These are phyloP conservation scores for Diutina rugosa DNA, from an alignment of 1,139 yeast species.

Conservation along the genomic window DNA sequence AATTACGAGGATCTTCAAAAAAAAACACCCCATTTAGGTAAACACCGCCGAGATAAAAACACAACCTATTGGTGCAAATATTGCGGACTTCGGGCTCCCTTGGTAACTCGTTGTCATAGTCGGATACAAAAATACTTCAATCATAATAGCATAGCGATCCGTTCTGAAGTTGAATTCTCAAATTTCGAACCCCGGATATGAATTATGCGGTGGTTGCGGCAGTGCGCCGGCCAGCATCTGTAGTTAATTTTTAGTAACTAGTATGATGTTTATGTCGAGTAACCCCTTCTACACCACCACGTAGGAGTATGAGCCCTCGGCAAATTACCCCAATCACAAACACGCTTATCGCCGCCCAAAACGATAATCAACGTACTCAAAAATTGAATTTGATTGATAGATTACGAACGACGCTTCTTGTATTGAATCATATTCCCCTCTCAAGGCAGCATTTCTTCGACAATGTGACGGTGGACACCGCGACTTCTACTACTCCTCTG, in stretches of 20 bases:
- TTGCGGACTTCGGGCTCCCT: background rate
- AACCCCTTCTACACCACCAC: background rate
- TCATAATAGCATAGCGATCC: background rate
- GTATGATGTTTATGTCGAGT: background rate
- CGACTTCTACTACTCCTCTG: background rate
- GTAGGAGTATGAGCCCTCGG: background rate
- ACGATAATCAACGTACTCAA: background rate
- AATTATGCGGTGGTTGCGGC: background rate
- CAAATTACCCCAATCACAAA: background rate
- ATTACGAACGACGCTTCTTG: background rate
- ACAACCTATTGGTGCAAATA: background rate
- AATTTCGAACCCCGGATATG: background rate
- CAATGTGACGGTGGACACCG: background rate
- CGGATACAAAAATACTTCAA: too few relatives aligned
- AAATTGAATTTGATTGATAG: background rate
- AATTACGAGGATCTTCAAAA: background rate
- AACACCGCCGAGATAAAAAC: background rate
- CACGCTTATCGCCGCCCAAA: background rate
- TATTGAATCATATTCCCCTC: background rate
- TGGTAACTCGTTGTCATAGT: background rate
- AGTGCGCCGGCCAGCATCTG: background rate
- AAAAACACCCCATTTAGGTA: background rate
- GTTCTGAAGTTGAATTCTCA: background rate
- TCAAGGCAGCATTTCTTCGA: background rate
- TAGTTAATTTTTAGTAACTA: background rate